Evolutionary conservation across 805 yeast genomes (phyloP).

Genomic region (Ogataea polymorpha): DNA sequence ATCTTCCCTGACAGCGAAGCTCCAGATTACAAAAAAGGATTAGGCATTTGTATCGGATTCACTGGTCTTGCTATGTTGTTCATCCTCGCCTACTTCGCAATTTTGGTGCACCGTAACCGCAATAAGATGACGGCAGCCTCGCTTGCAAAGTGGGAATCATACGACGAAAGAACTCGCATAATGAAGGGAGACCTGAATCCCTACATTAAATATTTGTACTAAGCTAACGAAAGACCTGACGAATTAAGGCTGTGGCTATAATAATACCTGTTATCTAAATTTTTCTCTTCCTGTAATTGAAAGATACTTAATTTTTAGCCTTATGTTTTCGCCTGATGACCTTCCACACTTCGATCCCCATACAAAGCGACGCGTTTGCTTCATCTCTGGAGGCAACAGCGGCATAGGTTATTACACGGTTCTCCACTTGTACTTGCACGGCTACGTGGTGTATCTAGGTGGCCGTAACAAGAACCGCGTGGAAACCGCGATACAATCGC

Average conservation of each 20-base stretch:
- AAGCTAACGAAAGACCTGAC: conserved; percentile 1
- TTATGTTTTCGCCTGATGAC: conserved; percentile 39
- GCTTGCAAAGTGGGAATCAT: conserved; percentile 28
- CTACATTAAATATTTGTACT: conserved; percentile 45
- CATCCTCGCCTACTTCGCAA: conserved; percentile 32
- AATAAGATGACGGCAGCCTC: conserved; percentile 34
- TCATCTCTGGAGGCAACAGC: conserved; percentile 78
- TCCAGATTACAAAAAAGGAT: conserved; percentile 58
- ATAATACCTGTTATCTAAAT: conserved; percentile 1
- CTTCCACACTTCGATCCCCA: conserved; percentile 63
- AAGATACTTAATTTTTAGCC: background rate
- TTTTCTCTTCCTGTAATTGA: background rate
- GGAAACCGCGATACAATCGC: conserved; percentile 51
- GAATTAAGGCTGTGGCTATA: background rate
- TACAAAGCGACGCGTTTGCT: conserved; percentile 55
- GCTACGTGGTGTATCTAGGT: conserved; percentile 69
- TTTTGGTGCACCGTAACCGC: conserved; percentile 33
- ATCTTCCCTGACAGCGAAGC: conserved; percentile 53
- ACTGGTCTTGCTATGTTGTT: conserved; percentile 39
- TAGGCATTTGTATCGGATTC: conserved; percentile 49
- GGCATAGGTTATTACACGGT: conserved; percentile 81
- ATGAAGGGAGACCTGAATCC: conserved; percentile 41
- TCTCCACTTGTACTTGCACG: conserved; percentile 74
- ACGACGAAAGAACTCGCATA: conserved; percentile 28
- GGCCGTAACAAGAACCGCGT: conserved; percentile 63